Evolutionary conservation across 768 basidiomycete species (phyloP).

Genomic region (Phylloporus sp.): DNA sequence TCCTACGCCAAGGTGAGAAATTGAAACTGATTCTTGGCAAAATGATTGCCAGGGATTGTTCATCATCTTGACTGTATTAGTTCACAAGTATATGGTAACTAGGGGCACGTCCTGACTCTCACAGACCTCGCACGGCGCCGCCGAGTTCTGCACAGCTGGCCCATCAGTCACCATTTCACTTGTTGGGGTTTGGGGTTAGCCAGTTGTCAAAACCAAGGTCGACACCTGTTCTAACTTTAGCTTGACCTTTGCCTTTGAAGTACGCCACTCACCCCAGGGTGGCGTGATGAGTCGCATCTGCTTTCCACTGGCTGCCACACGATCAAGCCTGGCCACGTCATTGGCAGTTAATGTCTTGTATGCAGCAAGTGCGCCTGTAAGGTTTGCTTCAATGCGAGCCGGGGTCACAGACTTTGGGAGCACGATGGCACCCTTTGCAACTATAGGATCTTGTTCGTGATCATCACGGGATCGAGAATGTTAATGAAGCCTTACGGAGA

Average conservation of each 20-base stretch:
- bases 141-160: not conserved
- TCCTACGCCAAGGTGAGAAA: not conserved
- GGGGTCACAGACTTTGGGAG: slow-evolving; percentile 79
- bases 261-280: slow-evolving; percentile 55
- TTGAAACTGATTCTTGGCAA: not conserved
- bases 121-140: not conserved
- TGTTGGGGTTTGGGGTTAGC: slow-evolving; percentile 23
- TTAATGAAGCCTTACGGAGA: slow-evolving; percentile 39
- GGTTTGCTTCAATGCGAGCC: slow-evolving; percentile 57
- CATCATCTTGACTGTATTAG: not conserved
- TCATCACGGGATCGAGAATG: slow-evolving; percentile 5
- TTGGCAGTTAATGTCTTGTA: slow-evolving; percentile 40
- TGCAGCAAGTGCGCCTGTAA: slow-evolving; percentile 47
- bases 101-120: not conserved
- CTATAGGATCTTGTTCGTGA: slow-evolving; percentile 28
- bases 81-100: not conserved
- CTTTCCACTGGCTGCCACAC: slow-evolving; percentile 53
- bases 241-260: slow-evolving; percentile 1
- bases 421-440: slow-evolving; percentile 57
- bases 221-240: slow-evolving; percentile 39
- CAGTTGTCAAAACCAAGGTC: slow-evolving; percentile 72
- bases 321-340: slow-evolving; percentile 55
- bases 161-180: not conserved
- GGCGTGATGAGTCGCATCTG: slow-evolving; percentile 67
- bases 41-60: not conserved